phyloP scores from a whole-genome alignment of 768 basidiomycete genomes.

The Cantharellus anzutake region DNA sequence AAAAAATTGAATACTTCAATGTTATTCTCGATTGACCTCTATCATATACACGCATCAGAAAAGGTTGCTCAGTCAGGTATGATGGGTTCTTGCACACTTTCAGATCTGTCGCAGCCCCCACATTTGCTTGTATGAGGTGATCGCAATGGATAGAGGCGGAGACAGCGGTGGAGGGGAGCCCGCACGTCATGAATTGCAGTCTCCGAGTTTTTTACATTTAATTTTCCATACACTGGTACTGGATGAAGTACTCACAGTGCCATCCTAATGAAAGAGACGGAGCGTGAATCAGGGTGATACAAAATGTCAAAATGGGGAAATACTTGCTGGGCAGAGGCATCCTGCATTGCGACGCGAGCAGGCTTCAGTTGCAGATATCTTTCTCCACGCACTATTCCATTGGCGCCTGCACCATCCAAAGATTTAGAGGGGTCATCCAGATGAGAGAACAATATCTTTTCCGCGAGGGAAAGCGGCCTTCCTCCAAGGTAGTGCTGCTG shows the following conservation, averaged over 20 bases:
- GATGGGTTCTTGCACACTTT: slow-evolving; percentile 27
- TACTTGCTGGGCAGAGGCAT: slow-evolving; percentile 74
- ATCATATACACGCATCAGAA: background rate
- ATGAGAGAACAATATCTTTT: slow-evolving; percentile 96
- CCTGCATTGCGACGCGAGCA: slow-evolving; percentile 94
- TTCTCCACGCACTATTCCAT: slow-evolving; percentile 57
- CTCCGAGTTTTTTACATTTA: slow-evolving; percentile 20
- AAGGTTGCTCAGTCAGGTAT: background rate
- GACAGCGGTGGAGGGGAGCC: slow-evolving; percentile 64
- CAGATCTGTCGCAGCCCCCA: slow-evolving; percentile 73
- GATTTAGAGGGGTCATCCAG: slow-evolving; percentile 58
- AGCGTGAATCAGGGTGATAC: background rate
- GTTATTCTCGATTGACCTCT: slow-evolving; percentile 76
- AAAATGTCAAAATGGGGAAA: background rate
- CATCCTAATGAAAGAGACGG: slow-evolving; percentile 32
- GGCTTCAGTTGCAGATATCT: slow-evolving; percentile 80
- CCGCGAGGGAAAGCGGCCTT: slow-evolving; percentile 79
- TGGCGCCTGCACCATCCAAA: slow-evolving; percentile 34
- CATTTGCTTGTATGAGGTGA: slow-evolving; percentile 87
- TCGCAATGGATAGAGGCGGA: slow-evolving; percentile 76
- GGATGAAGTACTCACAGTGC: slow-evolving; percentile 36
- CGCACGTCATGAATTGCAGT: slow-evolving; percentile 96
- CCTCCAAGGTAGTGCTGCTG: slow-evolving; percentile 39
- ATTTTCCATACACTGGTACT: background rate
- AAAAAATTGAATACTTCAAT: slow-evolving; percentile 97